These are phyloP conservation scores for Skeletonema tropicum DNA, from an alignment of 108 stramenopile species.

Conservation along the genomic window DNA sequence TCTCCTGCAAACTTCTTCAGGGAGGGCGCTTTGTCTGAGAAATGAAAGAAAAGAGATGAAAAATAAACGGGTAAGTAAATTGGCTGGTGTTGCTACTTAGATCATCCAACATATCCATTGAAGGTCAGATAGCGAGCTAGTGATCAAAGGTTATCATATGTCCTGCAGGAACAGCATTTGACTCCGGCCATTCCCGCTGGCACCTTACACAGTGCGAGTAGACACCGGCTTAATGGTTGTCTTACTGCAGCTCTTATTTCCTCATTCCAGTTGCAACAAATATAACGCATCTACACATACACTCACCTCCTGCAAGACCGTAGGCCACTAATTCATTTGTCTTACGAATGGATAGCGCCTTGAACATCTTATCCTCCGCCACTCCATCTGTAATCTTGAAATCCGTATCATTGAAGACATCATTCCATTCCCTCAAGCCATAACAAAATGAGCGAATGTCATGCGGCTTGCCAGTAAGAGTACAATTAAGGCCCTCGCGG, in stretches of 20 bases:
- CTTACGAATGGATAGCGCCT: conserved; percentile 57
- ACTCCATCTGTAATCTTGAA: conserved; percentile 79
- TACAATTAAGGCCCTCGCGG: conserved; percentile 84
- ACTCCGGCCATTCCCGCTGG: conserved; percentile 59
- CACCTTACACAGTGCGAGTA: conserved; percentile 38
- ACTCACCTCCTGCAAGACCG: conserved; percentile 60
- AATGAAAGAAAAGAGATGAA: not conserved
- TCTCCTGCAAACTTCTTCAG: conserved; percentile 57
- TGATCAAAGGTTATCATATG: conserved; percentile 52
- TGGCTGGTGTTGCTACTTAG: no score
- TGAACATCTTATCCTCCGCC: conserved; percentile 61
- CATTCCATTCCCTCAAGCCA: conserved; percentile 52
- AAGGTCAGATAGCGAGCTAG: conserved; percentile 25
- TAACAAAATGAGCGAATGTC: conserved; percentile 59
- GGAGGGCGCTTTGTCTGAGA: conserved; percentile 60
- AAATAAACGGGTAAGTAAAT: no score
- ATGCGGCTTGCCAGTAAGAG: conserved; percentile 61
- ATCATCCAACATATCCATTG: not conserved
- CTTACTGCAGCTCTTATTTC: conserved; percentile 41
- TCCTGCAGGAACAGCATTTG: conserved; percentile 57
- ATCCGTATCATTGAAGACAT: conserved; percentile 69
- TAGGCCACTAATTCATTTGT: conserved; percentile 80
- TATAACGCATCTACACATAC: not conserved
- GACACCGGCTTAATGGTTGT: conserved; percentile 55
- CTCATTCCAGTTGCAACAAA: conserved; percentile 42